Conservation (phyloP, 2,329 filamentous ascomycete species). For the Exutisphaerella laricina region DNA sequence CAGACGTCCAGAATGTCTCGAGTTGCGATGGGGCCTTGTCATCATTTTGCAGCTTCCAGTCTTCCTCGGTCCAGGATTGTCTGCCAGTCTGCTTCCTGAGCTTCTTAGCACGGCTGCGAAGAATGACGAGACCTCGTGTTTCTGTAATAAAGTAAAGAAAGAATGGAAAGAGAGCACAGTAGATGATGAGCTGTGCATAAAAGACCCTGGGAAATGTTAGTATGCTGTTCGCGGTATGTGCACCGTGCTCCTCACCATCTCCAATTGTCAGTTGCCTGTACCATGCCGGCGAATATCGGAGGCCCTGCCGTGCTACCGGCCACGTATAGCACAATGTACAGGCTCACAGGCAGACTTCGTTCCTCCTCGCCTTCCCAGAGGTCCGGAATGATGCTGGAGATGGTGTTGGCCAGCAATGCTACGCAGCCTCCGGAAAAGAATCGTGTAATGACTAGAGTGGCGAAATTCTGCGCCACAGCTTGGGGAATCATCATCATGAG, state of each 20-base stretch:
- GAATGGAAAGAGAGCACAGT: slow-evolving; percentile 39
- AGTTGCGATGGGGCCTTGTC: slow-evolving; percentile 29
- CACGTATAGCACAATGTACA: slow-evolving; percentile 35
- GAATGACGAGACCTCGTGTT: slow-evolving; percentile 45
- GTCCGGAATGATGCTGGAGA: slow-evolving; percentile 36
- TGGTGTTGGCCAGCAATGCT: slow-evolving; percentile 33
- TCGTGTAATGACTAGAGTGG: slow-evolving; percentile 34
- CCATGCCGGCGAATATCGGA: slow-evolving; percentile 33
- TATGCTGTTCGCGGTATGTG: not conserved
- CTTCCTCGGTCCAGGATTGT: slow-evolving; percentile 13
- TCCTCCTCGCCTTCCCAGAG: slow-evolving; percentile 33
- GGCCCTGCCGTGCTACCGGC: slow-evolving; percentile 34
- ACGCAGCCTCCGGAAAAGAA: slow-evolving; percentile 37
- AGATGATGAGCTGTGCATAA: slow-evolving; percentile 41
- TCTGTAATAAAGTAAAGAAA: slow-evolving; percentile 41
- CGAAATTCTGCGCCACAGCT: slow-evolving; percentile 36
- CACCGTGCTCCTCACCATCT: slow-evolving; percentile 25
- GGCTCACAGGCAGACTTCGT: slow-evolving; percentile 32
- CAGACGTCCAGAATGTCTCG: slow-evolving; percentile 26
- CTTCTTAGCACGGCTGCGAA: slow-evolving; percentile 34
- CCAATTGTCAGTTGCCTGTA: slow-evolving; percentile 31
- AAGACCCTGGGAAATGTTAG: slow-evolving; percentile 28
- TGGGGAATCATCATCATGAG: slow-evolving; percentile 37
- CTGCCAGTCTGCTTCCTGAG: slow-evolving; percentile 31
- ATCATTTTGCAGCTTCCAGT: slow-evolving; percentile 30